Percentiles rank a stretch among this genome's conserved stretches.
phyloP scores from a whole-genome alignment of 2,329 filamentous ascomycete species.

The Leptodontidium sp. region DNA sequence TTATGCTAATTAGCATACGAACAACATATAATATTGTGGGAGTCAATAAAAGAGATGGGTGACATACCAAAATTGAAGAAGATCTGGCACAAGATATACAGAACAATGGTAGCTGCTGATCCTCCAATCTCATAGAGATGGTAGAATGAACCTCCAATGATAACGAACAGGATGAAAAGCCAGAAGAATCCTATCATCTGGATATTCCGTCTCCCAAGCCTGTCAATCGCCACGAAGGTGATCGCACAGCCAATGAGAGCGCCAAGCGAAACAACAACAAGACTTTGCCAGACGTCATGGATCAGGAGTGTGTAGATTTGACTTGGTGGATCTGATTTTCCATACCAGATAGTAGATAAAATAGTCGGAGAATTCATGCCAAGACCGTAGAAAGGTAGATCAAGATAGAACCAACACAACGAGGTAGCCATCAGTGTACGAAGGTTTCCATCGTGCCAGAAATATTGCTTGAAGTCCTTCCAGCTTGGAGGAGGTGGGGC shows the following conservation, averaged over 20 bases:
- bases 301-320: conserved; percentile 31
- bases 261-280: conserved; percentile 35
- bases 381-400: conserved; percentile 63
- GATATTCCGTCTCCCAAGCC: conserved; percentile 35
- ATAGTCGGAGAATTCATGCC: conserved; percentile 63
- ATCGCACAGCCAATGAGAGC: conserved; percentile 33
- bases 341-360: conserved; percentile 36
- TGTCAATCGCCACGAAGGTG: conserved; percentile 37
- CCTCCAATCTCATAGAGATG: conserved; percentile 30
- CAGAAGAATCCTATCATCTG: conserved; percentile 40
- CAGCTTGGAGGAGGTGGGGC: conserved; percentile 36
- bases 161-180: conserved; percentile 38
- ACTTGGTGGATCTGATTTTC: conserved; percentile 9
- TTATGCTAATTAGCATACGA: neutral
- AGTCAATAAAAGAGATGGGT: too few relatives aligned
- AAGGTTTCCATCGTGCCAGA: conserved; percentile 56
- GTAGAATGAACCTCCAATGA: conserved; percentile 37
- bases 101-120: conserved; percentile 29
- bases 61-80: conserved; percentile 37
- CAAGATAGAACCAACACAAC: conserved; percentile 40
- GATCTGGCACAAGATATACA: conserved; percentile 38
- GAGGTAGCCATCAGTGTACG: conserved; percentile 70
- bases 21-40: too few relatives aligned
- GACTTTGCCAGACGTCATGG: conserved; percentile 36
- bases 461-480: conserved; percentile 39